These are phyloP conservation scores for Hypsizygus ulmarius DNA, from an alignment of 1,284 basidiomycete genomes.

Conservation along the genomic window DNA sequence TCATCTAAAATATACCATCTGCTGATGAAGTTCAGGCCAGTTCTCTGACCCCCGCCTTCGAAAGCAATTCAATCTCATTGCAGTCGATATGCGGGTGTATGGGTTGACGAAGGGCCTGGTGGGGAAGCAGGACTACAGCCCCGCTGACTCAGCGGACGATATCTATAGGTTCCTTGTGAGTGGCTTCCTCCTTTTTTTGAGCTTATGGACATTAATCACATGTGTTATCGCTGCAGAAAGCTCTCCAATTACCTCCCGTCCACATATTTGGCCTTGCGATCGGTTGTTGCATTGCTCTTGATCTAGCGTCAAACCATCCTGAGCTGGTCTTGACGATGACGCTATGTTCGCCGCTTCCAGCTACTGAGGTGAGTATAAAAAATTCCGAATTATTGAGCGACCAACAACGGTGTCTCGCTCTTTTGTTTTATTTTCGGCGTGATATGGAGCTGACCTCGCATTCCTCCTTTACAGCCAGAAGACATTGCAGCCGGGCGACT, in stretches of 20 bases:
- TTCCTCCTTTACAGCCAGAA: conserved; percentile 26
- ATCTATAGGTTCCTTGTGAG: conserved; percentile 21
- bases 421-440: not conserved
- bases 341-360: conserved; percentile 36
- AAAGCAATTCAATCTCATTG: conserved; percentile 22
- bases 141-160: conserved; percentile 22
- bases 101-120: conserved; percentile 18
- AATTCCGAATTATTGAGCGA: not conserved
- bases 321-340: conserved; percentile 35
- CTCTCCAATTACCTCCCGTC: conserved; percentile 32
- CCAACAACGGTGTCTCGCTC: too few relatives aligned
- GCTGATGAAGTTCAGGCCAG: conserved; percentile 14
- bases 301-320: conserved; percentile 33
- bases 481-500: conserved; percentile 33
- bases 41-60: conserved; percentile 21
- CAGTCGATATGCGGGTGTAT: conserved; percentile 21
- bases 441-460: not conserved
- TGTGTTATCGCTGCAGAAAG: conserved; percentile 24
- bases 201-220: not conserved
- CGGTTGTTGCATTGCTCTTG: conserved; percentile 35
- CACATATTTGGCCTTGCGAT: conserved; percentile 40
- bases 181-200: not conserved
- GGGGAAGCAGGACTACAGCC: conserved; percentile 15
- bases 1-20: not conserved
- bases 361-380: conserved; percentile 30